phyloP scores from a whole-genome alignment of 371 early-diverging fungal genomes.

The Rhizomucor miehei region DNA sequence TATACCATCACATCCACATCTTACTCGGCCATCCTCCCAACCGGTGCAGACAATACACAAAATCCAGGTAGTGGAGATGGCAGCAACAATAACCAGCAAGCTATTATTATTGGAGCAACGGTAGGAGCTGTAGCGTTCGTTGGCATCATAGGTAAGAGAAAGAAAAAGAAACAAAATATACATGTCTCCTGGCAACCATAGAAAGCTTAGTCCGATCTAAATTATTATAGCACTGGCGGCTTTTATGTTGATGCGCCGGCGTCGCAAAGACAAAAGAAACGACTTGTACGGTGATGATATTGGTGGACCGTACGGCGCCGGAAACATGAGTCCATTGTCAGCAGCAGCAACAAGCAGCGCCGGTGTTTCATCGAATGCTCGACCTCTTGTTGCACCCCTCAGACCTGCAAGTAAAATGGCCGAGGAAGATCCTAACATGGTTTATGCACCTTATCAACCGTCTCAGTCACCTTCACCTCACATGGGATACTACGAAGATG shows the following conservation, averaged over 20 bases:
- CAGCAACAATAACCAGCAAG: background rate
- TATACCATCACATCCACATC: slow-evolving; percentile 10
- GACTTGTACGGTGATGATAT: background rate
- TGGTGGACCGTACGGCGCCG: background rate
- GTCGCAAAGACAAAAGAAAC: background rate
- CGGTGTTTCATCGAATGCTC: slow-evolving; percentile 4
- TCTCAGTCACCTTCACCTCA: background rate
- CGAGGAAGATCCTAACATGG: slow-evolving; percentile 6
- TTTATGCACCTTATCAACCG: slow-evolving; percentile 5
- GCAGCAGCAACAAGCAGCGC: background rate
- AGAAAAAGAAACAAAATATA: too few relatives aligned
- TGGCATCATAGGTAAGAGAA: slow-evolving; percentile 6
- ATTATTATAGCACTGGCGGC: background rate
- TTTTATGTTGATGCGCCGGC: background rate
- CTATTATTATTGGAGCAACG: slow-evolving; percentile 6
- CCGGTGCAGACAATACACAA: slow-evolving; percentile 1
- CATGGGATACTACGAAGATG: slow-evolving; percentile 2
- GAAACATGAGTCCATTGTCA: background rate
- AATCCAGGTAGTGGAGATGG: background rate
- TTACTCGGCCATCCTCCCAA: slow-evolving; percentile 5
- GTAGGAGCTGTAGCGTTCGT: slow-evolving; percentile 8
- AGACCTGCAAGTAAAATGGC: slow-evolving; percentile 10
- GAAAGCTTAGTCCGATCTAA: too few relatives aligned
- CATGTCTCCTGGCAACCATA: too few relatives aligned
- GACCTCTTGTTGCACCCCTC: slow-evolving; percentile 10